Evolutionary conservation across 225 moss, liverwort and hornwort species (phyloP), one percentile per base, ranked within the genome.

Genomic region (Bryoerythrophyllum caledonicum): DNA sequence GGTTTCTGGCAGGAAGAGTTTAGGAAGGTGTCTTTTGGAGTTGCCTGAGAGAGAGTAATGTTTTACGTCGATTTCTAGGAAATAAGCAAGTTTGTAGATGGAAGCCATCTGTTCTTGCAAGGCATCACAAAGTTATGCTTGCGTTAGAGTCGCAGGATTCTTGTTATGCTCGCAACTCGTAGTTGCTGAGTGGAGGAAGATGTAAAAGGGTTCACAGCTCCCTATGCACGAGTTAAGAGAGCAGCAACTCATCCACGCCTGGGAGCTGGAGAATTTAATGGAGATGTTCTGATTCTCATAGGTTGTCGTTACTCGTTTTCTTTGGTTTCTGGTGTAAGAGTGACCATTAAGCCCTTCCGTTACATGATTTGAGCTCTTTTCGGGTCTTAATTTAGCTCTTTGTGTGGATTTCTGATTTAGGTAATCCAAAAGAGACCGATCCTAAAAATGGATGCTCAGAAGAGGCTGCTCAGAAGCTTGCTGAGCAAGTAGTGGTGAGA

Each of bases 401-500:
- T 20, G 40, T 78, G 70, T 60, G 44, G 53, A 70, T 78, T 78
- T 65, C 44, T 82, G 78, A 25, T 64, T 21, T 75, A 83, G 83
- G 83, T 75, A 71, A 71, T 49, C 25, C 60, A 43, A 65, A 70
- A 75, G 71, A 74, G 63, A 62, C 57, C 46, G 21, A 34, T 74
- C 43, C 24, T 67, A 74, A 17, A 67, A 86, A 65, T 14, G 81
- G 72, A 74, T 46, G 79, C 58, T 81, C 86, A 54, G 91, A 88
- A 61, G 76, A 84, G 51, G 76, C 70, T 78, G 91, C 90, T 21
- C 84, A 88, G 74, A 85, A 83, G 62, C 75, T 91, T 87, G 82
- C 88, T 82, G 85, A 88, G 70, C 86, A 86, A 76, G 85, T 84
- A 53, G 85, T 88, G 65, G 90, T 81, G 67, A 84, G 79, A 82